phyloP scores from a whole-genome alignment of 176 grass and related monocot genomes.

The Ananas comosus region DNA sequence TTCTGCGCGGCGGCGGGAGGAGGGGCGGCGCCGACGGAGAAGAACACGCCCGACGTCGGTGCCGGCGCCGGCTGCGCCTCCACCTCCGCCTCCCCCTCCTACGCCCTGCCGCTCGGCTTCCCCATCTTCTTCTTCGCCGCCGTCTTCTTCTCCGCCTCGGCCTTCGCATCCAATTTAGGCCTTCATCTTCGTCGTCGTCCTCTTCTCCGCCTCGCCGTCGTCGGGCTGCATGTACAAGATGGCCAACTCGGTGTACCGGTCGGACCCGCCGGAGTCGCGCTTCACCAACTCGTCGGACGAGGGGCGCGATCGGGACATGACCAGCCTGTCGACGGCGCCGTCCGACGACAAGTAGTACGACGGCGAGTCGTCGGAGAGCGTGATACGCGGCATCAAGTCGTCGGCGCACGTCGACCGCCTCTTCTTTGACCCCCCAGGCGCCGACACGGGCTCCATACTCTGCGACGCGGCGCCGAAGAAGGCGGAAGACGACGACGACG shows the following conservation, averaged over 20 bases:
- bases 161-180: too few relatives aligned
- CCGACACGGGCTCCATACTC: slow-evolving; percentile 60
- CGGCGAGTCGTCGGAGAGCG: slow-evolving; percentile 24
- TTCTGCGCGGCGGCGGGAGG: too few relatives aligned
- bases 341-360: slow-evolving; percentile 18
- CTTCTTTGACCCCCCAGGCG: slow-evolving; percentile 44
- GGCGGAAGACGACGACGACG: neutral
- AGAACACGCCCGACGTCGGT: too few relatives aligned
- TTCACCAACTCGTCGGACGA: slow-evolving; percentile 4
- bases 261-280: slow-evolving; percentile 22
- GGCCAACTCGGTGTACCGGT: slow-evolving; percentile 34
- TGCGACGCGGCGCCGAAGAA: neutral
- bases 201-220: too few relatives aligned
- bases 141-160: too few relatives aligned
- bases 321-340: slow-evolving; percentile 2
- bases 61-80: too few relatives aligned
- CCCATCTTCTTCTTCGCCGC: too few relatives aligned
- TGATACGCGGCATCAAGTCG: slow-evolving; percentile 26
- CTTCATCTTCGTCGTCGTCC: too few relatives aligned
- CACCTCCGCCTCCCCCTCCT: too few relatives aligned
- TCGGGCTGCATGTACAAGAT: slow-evolving; percentile 30
- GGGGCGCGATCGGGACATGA: too few relatives aligned
- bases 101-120: too few relatives aligned
- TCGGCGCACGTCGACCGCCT: slow-evolving; percentile 17
- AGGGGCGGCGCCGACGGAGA: too few relatives aligned